These are phyloP conservation scores for Calamus simplicifolius DNA, from an alignment of 176 grass and related monocot genomes.

Conservation along the genomic window DNA sequence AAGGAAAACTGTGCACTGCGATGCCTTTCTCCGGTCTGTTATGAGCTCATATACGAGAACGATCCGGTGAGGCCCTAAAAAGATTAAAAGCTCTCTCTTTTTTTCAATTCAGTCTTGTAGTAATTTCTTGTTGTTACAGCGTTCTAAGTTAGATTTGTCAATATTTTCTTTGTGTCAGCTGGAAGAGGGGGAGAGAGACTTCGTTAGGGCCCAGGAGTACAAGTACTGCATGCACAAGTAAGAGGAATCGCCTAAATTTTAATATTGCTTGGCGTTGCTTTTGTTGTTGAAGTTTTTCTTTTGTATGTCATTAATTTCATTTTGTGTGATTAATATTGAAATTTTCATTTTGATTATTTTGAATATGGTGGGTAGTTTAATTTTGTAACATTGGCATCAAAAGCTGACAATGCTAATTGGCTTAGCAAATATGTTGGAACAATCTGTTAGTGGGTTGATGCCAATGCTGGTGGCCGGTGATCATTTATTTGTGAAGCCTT, in stretches of 20 bases:
- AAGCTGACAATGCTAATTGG: too few species aligned
- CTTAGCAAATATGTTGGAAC: too few species aligned
- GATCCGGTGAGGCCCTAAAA: slow-evolving; percentile 48
- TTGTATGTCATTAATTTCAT: too few species aligned
- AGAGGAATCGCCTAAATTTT: slow-evolving; percentile 6
- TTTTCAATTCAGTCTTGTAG: neutral
- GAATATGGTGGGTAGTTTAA: too few species aligned
- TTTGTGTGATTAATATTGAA: too few species aligned
- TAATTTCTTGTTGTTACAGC: too few species aligned
- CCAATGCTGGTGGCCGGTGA: too few species aligned
- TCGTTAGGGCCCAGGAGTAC: slow-evolving; percentile 74
- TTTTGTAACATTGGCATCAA: too few species aligned
- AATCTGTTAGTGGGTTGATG: too few species aligned
- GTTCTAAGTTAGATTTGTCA: neutral
- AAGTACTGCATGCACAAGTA: slow-evolving; percentile 99
- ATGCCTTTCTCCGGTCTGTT: slow-evolving; percentile 81
- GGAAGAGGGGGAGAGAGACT: slow-evolving; percentile 90
- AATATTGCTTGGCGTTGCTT: neutral
- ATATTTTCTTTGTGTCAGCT: slow-evolving; percentile 30
- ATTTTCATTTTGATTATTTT: too few species aligned
- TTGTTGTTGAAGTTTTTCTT: neutral
- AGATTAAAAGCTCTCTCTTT: neutral
- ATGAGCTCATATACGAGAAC: slow-evolving; percentile 68
- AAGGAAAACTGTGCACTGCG: slow-evolving; percentile 93
- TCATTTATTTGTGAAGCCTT: too few species aligned